Evolutionary conservation across 2,329 filamentous ascomycete species (phyloP).

Genomic region (Aspergillus sp.): DNA sequence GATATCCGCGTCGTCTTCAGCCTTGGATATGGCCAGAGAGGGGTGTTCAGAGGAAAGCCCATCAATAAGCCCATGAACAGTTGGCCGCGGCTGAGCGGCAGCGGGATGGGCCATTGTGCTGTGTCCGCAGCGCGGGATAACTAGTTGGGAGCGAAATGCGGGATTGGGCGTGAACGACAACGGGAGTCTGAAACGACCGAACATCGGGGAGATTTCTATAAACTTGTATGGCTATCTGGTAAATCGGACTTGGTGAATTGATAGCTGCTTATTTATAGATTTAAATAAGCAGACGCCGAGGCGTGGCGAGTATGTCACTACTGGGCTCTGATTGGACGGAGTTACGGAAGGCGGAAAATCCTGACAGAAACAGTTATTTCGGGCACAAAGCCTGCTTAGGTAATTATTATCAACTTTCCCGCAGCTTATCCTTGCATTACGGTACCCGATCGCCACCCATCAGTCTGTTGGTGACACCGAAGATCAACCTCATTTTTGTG

Average conservation of each 20-base stretch:
- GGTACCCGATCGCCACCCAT: background rate
- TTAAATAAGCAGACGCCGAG: background rate
- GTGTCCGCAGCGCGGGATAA: background rate
- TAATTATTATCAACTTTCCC: constrained; percentile 1
- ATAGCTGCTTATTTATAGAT: background rate
- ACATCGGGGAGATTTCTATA: background rate
- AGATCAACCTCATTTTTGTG: background rate
- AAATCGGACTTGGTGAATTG: background rate
- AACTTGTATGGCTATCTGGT: background rate
- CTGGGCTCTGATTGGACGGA: background rate
- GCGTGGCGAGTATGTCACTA: background rate
- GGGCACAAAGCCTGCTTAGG: background rate
- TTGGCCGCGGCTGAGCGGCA: background rate
- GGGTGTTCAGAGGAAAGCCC: background rate
- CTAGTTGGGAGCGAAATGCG: background rate
- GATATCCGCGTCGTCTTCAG: constrained; percentile 49
- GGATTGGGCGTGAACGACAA: background rate
- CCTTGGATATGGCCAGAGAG: constrained; percentile 10
- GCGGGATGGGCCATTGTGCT: background rate
- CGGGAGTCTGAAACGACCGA: background rate
- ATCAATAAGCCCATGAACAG: background rate
- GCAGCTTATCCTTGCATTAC: background rate
- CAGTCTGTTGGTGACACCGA: constrained; percentile 1
- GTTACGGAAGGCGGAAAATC: background rate
- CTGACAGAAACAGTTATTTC: background rate